Percentiles rank a stretch among this genome's conserved stretches.
These are phyloP conservation scores for Thraustochytrium striatum DNA, from an alignment of 352 stramenopile species.

Conservation along the genomic window DNA sequence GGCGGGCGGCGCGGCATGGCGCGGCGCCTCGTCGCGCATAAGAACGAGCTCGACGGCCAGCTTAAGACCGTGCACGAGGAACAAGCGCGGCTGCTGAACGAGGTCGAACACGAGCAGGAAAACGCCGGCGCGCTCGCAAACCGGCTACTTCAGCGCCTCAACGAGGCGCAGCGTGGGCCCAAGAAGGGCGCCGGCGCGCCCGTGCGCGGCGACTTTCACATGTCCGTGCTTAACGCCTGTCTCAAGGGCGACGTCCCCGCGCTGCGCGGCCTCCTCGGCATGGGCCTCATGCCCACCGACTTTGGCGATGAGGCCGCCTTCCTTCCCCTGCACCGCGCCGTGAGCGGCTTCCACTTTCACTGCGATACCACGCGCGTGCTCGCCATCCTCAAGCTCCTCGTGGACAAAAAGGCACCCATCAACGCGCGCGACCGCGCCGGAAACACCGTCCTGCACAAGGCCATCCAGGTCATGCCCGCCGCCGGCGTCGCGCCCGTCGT, in stretches of 20 bases:
- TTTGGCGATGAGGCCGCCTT: slow-evolving; percentile 18
- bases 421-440: slow-evolving; percentile 47
- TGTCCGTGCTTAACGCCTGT: slow-evolving; percentile 23
- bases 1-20: too few species aligned
- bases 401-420: slow-evolving; percentile 41
- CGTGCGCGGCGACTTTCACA: slow-evolving; percentile 22
- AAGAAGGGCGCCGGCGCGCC: not conserved
- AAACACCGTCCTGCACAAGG: slow-evolving; percentile 53
- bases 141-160: not conserved
- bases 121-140: not conserved
- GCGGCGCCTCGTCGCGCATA: not conserved
- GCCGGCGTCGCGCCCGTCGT: slow-evolving; percentile 29
- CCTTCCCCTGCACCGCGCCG: slow-evolving; percentile 49
- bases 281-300: slow-evolving; percentile 1
- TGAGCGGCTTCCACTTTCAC: slow-evolving; percentile 53
- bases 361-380: slow-evolving; percentile 44
- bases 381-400: slow-evolving; percentile 14
- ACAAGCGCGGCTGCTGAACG: slow-evolving; percentile 13
- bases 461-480: slow-evolving; percentile 49
- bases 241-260: not conserved
- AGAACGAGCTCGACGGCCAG: not conserved
- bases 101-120: slow-evolving; percentile 46
- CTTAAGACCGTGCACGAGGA: not conserved
- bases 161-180: not conserved
- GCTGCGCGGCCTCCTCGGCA: not conserved